These are phyloP conservation scores for baker's yeast (Saccharomyces cerevisiae) DNA, from an alignment of 805 yeast genomes.

Conservation along the genomic window DNA sequence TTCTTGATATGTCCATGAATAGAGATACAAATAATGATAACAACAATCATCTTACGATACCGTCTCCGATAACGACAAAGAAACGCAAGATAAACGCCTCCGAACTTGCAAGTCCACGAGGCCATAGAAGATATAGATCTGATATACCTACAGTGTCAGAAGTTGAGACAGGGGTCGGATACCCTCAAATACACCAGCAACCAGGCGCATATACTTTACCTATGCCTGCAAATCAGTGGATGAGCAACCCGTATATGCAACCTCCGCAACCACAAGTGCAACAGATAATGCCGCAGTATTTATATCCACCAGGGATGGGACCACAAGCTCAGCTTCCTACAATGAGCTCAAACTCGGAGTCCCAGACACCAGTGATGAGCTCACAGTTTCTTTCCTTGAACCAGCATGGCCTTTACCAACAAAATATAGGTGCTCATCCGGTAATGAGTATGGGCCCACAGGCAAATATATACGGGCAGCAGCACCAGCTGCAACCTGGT, in stretches of 20 bases:
- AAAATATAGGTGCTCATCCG: neutral
- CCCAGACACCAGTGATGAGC: neutral
- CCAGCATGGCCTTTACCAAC: neutral
- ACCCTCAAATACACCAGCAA: neutral
- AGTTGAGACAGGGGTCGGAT: neutral
- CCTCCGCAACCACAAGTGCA: constrained; percentile 3
- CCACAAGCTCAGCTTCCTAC: neutral
- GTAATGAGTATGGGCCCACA: neutral
- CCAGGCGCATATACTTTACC: neutral
- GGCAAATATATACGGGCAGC: neutral
- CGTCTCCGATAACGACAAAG: constrained; percentile 7
- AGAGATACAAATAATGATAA: neutral
- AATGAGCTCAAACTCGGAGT: neutral
- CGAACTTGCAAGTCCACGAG: constrained; percentile 10
- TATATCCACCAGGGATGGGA: neutral
- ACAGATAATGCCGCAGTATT: neutral
- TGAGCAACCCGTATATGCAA: neutral
- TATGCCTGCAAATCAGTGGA: neutral
- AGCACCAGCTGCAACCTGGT: neutral
- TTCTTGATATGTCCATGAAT: constrained; percentile 8
- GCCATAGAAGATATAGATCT: constrained; percentile 9
- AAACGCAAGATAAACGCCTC: neutral
- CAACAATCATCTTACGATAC: neutral
- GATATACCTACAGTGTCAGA: constrained; percentile 11
- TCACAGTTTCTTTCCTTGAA: neutral